Conservation (phyloP, 805 yeast species). For the Debaryomyces castellii region DNA sequence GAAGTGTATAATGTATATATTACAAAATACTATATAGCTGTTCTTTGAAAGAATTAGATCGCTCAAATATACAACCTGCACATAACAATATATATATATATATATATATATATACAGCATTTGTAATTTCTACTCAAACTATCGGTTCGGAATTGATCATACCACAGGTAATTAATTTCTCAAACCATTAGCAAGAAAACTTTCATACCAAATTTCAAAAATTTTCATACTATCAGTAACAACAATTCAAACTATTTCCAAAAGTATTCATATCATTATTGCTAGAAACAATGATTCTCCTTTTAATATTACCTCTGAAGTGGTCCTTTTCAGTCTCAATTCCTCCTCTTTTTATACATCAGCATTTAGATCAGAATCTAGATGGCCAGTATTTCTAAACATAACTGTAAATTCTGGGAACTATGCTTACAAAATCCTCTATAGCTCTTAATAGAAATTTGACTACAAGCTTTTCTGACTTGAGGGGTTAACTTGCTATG, state of each 20-base stretch:
- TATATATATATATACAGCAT: too few relatives aligned
- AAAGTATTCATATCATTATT: not conserved
- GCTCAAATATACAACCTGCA: not conserved
- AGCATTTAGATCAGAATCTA: not conserved
- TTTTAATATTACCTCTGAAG: not conserved
- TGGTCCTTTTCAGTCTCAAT: not conserved
- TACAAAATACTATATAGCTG: not conserved
- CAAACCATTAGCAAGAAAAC: slow-evolving; percentile 1
- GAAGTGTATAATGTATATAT: too few relatives aligned
- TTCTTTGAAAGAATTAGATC: not conserved
- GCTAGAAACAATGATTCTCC: not conserved
- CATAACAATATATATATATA: too few relatives aligned
- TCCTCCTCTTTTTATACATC: not conserved
- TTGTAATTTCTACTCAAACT: too few relatives aligned
- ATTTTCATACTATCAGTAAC: not conserved
- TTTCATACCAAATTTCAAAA: not conserved
- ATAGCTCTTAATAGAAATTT: too few relatives aligned
- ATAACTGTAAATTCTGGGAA: not conserved
- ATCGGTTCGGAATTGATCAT: too few relatives aligned
- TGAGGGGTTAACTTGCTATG: too few relatives aligned
- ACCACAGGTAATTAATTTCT: too few relatives aligned
- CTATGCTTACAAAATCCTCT: too few relatives aligned
- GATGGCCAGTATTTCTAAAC: not conserved
- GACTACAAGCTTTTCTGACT: too few relatives aligned
- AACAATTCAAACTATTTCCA: not conserved